Evolutionary conservation across 2,329 filamentous ascomycete species (phyloP), one percentile per base, ranked within the genome.

Genomic region (Cephalotrichum gorgonifer): DNA sequence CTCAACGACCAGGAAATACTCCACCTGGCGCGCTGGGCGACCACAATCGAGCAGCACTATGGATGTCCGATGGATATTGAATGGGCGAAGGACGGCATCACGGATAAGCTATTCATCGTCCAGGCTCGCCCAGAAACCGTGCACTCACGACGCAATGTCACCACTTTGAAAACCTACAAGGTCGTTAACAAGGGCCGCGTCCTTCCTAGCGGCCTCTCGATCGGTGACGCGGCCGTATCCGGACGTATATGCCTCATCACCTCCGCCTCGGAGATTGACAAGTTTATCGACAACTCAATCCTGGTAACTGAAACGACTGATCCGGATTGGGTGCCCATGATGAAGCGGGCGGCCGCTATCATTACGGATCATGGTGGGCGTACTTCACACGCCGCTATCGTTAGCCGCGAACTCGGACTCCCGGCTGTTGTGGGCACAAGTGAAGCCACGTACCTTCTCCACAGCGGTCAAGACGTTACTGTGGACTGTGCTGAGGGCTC

Each of bases 311-410:
- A 54, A n/a, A 50, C 58, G 11, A 67, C 64, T 1, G 64, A 67
- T 35, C 64, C 63, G 7, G 64, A 66, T 50, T 66, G 64, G 64
- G 60, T 64, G 25, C 64, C 64, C 6, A 55, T 67, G 9, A 67
- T 67, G 64, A 65, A 64, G 54, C 58, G 57, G 2, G 63, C 64
- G 1, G 57, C 56, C 2, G 64, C 62, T 20, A 64, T 67, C 33
- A 54, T 67, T 53, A 64, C 64, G 0, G 63, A 67, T 62, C 48
- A 65, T 52, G 49, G 71, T 51, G 57, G 69, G 2, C 54, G 60
- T 7, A 66, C 64, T 6, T 68, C 64, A 4, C 65, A 68, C 50
- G 65, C 64, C 14, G 64, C 65, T n/a, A 67, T 68, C 38, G 63
- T 67, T 44, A 68, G 65, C 54, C 64, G 64, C 4, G 64, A 68